Evolutionary conservation across 495 filamentous ascomycete species (phyloP), one percentile per base, ranked within the genome.

Genomic region (Mycothermus thermophilus): DNA sequence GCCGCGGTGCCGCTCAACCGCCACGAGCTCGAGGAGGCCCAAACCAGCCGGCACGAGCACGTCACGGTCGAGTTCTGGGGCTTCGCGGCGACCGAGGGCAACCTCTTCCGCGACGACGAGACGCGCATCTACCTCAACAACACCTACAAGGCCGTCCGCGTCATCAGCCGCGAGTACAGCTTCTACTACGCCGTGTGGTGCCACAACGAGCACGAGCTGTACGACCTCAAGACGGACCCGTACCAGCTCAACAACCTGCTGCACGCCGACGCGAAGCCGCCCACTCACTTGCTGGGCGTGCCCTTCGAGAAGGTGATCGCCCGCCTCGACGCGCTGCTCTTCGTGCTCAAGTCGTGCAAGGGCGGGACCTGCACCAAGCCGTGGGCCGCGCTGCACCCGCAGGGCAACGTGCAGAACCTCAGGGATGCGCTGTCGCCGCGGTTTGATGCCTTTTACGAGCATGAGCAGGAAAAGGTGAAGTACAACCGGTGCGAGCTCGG

Each of bases 11-110:
- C 72, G 1, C 44, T 77, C 10, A 56, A 43, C 0, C 32, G 48
- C 6, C 25, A 46, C 0, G 48, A 45, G 0, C 42, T 64, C 8
- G 42, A 42, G 2, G 51, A 48, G 17, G 54, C 60, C 15, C 46
- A 13, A 19, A 30, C 27, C 1, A 43, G 26, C 13, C 51, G 68
- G 2, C 71, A 75, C 32, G 79, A 81, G 48, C 74, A 79, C 52
- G 71, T 76, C 13, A 74, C 70, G 0, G 71, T 79, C 10, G 77
- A 81, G 42, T 78, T 62, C 42, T 80, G 77, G 77, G 75, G 75
- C 1, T 43, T 47, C 3, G 67, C 60, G 0, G 52, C 62, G 5
- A 51, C 57, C 3, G 74, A 79, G 48, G 73, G 73, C 0, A 50
- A 54, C 13, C 27, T 50, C 5, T 51, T 57, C 10, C 25, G 22